Conservation (phyloP, 2,329 filamentous ascomycete genomes). For the Cytospora mali region DNA sequence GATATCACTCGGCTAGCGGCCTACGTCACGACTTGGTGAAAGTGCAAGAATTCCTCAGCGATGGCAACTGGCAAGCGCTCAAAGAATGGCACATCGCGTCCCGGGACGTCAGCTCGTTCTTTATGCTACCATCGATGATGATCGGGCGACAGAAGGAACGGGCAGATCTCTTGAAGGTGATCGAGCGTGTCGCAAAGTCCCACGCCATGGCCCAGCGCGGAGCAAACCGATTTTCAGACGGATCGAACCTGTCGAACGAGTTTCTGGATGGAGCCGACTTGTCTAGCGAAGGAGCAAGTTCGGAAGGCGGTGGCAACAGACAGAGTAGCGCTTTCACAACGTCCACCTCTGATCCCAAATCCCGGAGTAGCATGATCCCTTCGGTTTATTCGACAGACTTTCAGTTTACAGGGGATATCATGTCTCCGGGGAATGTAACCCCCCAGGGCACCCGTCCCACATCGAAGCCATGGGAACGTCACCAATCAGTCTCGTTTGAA, state of each 20-base stretch:
- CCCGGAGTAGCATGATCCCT: conserved; percentile 44
- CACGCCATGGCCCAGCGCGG: conserved; percentile 54
- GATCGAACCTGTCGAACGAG: conserved; percentile 57
- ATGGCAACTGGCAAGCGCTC: conserved; percentile 73
- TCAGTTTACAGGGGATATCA: conserved; percentile 46
- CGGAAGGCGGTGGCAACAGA: conserved; percentile 53
- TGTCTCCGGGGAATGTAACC: conserved; percentile 50
- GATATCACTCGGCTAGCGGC: conserved; percentile 87
- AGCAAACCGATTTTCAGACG: conserved; percentile 53
- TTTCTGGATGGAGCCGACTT: conserved; percentile 51
- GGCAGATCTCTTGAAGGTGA: conserved; percentile 69
- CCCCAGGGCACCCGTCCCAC: conserved; percentile 40
- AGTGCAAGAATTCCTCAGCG: conserved; percentile 72
- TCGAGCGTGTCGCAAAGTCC: conserved; percentile 73
- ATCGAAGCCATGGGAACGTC: conserved; percentile 53
- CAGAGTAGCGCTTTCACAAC: conserved; percentile 53
- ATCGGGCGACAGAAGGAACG: conserved; percentile 78
- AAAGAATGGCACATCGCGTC: conserved; percentile 75
- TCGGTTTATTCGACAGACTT: conserved; percentile 45
- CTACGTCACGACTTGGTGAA: conserved; percentile 78
- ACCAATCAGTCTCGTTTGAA: conserved; percentile 55
- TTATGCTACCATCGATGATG: conserved; percentile 79
- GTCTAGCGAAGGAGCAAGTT: conserved; percentile 64
- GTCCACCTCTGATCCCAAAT: conserved; percentile 45
- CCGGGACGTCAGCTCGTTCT: conserved; percentile 91